Evolutionary conservation across 495 filamentous ascomycete genomes (phyloP), one percentile per base, ranked within the genome.

Genomic region (Annulohypoxylon nitens): DNA sequence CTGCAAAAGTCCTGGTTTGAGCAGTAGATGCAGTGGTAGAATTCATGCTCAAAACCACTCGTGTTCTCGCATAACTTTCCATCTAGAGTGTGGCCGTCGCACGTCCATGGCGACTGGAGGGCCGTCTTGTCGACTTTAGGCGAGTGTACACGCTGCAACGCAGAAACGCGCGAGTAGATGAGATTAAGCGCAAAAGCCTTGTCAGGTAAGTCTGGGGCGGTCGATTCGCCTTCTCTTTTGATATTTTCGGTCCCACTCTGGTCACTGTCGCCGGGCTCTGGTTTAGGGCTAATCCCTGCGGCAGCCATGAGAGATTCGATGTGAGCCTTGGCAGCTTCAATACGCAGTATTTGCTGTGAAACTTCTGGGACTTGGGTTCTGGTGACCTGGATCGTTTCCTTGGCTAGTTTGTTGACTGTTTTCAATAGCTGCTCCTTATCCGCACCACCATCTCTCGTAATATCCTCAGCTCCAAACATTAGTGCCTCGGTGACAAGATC

Each of bases 21-120:
- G 36, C 55, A 59, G 36, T 59, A 59, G 12, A 59, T 59, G 36
- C 55, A 59, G 55, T 39, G 33, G 34, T 59, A 59, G 55, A 41
- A 59, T 2, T 41, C 55, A 7, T 16, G 34, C 18, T 18, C 55
- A 5, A 59, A 39, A 7, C 8, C n/a, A 8, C n/a, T 16, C 34
- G 2, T 23, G 2, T 59, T 59, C 16, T 37, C 18, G 55, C 55
- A 59, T 6, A 41, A 6, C 6, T 41, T 37, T 34, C 55, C 55
- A 16, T 59, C 34, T 37, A 8, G 33, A 18, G 16, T 59, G 16
- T 14, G 55, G 8, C 55, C 55, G 18, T 59, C 55, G 55, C 55
- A 59, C 6, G 30, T 23, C 34, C 34, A 59, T 18, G 16, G 25
- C 26, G 34, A 39, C 16, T 18, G n/a, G 16, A 59, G 12, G 36